phyloP scores from a whole-genome alignment of 2,329 filamentous ascomycete species.

The Ramularia collo-cygni region DNA sequence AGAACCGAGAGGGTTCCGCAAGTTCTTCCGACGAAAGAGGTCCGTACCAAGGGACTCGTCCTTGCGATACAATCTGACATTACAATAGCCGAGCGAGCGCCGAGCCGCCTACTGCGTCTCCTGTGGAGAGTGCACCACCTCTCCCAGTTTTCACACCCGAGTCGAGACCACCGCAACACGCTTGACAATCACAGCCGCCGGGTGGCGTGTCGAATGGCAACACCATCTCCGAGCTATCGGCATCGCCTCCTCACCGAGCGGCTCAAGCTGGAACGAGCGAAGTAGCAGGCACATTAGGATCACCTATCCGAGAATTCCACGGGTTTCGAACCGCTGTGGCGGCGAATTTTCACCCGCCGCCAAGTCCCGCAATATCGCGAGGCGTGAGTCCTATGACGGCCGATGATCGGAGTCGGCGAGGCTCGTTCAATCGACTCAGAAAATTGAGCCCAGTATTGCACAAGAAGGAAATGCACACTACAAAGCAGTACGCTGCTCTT shows the following conservation, averaged over 20 bases:
- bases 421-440: slow-evolving; percentile 2
- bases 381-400: slow-evolving; percentile 10
- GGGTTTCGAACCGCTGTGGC: slow-evolving; percentile 11
- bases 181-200: slow-evolving; percentile 25
- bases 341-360: slow-evolving; percentile 4
- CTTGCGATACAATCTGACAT: slow-evolving; percentile 6
- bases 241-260: slow-evolving; percentile 16
- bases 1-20: slow-evolving; percentile 24
- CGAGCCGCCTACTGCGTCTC: slow-evolving; percentile 1
- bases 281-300: slow-evolving; percentile 6
- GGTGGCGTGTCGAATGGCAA: slow-evolving; percentile 20
- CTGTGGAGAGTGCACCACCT: slow-evolving; percentile 7
- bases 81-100: slow-evolving; percentile 5
- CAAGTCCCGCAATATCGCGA: slow-evolving; percentile 2
- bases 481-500: neutral
- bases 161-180: slow-evolving; percentile 10
- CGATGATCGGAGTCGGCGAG: slow-evolving; percentile 1
- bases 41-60: slow-evolving; percentile 6
- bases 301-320: slow-evolving; percentile 7
- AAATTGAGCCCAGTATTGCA: slow-evolving; percentile 1
- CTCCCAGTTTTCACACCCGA: slow-evolving; percentile 9
- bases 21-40: slow-evolving; percentile 28
- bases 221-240: slow-evolving; percentile 16
- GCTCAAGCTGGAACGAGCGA: slow-evolving; percentile 3
- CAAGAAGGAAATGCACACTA: neutral